A percentile compares a stretch with the other conserved stretches of the same genome.
Conservation (phyloP, 371 early-diverging fungal genomes). For the Haplosporangium sp. region DNA sequence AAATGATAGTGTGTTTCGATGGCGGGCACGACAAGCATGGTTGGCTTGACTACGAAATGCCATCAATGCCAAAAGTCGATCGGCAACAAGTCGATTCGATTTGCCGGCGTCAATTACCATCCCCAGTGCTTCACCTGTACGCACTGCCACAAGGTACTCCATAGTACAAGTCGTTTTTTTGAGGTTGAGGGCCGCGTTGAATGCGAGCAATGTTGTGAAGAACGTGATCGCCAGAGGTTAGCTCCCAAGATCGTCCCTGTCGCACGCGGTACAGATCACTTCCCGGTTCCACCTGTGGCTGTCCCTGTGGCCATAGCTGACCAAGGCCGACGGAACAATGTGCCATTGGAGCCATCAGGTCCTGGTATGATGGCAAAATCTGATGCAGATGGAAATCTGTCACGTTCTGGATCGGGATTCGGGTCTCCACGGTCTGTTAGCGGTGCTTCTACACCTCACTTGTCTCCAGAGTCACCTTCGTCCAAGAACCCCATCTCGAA, state of each 20-base stretch:
- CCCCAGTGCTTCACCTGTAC: slow-evolving; percentile 68
- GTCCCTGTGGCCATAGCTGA: not conserved
- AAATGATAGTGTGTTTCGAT: slow-evolving; percentile 55
- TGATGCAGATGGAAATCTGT: slow-evolving; percentile 1
- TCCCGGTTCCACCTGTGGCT: slow-evolving; percentile 29
- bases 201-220: slow-evolving; percentile 65
- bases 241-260: slow-evolving; percentile 53
- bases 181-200: slow-evolving; percentile 64
- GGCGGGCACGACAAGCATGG: slow-evolving; percentile 58
- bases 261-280: slow-evolving; percentile 31
- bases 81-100: slow-evolving; percentile 64
- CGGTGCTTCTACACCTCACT: slow-evolving; percentile 19
- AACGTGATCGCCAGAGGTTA: slow-evolving; percentile 28
- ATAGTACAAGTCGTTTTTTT: slow-evolving; percentile 66
- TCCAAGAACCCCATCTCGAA: not conserved
- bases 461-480: slow-evolving; percentile 33
- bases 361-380: slow-evolving; percentile 24
- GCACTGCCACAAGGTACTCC: slow-evolving; percentile 62
- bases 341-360: slow-evolving; percentile 27
- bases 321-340: not conserved
- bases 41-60: slow-evolving; percentile 55
- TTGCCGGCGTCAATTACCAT: slow-evolving; percentile 63
- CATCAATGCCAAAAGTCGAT: slow-evolving; percentile 60
- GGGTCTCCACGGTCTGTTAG: slow-evolving; percentile 15
- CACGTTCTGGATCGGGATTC: slow-evolving; percentile 30